Evolutionary conservation across 2,329 filamentous ascomycete species (phyloP).

Genomic region (Catunica adiposa): DNA sequence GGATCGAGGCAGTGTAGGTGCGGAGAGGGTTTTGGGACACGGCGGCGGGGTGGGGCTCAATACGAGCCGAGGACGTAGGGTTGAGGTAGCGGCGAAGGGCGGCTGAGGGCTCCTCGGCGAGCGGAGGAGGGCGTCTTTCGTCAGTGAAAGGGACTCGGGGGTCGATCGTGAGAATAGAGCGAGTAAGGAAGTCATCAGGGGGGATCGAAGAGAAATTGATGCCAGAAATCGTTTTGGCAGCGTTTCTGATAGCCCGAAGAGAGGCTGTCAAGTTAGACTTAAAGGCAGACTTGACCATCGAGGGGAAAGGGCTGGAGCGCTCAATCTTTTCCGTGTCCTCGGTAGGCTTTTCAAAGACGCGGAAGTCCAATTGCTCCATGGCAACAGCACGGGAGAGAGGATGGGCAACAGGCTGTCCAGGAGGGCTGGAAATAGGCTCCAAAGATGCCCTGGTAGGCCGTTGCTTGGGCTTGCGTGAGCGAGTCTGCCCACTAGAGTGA

Average conservation of each 20-base stretch:
- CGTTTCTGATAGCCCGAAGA: constrained; percentile 44
- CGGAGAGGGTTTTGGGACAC: constrained; percentile 18
- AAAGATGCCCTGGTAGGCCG: constrained; percentile 30
- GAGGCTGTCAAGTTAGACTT: constrained; percentile 55
- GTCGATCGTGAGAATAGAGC: constrained; percentile 51
- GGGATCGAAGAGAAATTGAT: constrained; percentile 48
- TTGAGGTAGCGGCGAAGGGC: constrained; percentile 52
- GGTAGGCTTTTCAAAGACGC: constrained; percentile 14
- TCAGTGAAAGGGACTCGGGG: constrained; percentile 50
- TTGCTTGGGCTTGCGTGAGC: constrained; percentile 18
- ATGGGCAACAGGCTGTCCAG: constrained; percentile 34
- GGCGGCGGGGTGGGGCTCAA: constrained; percentile 12
- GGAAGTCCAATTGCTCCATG: constrained; percentile 30
- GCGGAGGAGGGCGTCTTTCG: constrained; percentile 45
- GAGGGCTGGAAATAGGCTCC: constrained; percentile 39
- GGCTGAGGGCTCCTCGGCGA: constrained; percentile 48
- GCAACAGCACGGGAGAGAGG: constrained; percentile 32
- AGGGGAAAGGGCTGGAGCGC: constrained; percentile 9
- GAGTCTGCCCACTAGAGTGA: constrained; percentile 3
- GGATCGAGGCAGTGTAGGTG: constrained; percentile 48
- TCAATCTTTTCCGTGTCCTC: neutral
- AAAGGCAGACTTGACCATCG: constrained; percentile 29
- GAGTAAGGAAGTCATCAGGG: constrained; percentile 48
- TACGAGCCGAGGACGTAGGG: constrained; percentile 26
- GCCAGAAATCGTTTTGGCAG: constrained; percentile 45